Percentiles rank a stretch among this genome's conserved stretches.
Conservation (phyloP, 2,329 filamentous ascomycete species). For the Ceratocystiopsis brevicomis region DNA sequence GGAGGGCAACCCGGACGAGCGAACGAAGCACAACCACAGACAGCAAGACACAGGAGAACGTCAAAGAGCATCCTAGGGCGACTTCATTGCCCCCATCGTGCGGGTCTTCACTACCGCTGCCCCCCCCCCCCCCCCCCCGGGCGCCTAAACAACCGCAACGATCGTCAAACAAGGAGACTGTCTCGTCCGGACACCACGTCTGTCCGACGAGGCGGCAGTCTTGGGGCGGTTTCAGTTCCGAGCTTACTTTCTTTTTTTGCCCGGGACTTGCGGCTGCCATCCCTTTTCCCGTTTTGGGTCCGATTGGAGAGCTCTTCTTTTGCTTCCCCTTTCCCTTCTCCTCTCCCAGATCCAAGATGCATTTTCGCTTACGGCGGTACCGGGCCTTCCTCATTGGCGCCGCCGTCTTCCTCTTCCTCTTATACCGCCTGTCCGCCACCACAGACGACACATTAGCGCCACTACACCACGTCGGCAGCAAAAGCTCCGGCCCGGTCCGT, state of each 20-base stretch:
- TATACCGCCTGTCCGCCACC: slow-evolving; percentile 29
- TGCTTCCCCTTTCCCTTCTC: background rate
- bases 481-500: background rate
- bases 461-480: background rate
- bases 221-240: background rate
- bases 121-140: no score
- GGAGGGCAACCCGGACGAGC: no score
- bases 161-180: no score
- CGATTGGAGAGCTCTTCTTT: no score
- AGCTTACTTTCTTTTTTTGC: background rate
- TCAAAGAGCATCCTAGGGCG: no score
- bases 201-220: background rate
- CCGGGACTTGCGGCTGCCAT: background rate
- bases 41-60: no score
- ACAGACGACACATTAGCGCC: slow-evolving; percentile 15
- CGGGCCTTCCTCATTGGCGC: slow-evolving; percentile 39
- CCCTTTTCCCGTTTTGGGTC: background rate
- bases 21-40: no score
- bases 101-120: no score
- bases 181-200: background rate
- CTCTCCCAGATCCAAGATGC: slow-evolving; percentile 21
- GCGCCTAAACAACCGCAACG: no score
- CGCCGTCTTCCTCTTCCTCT: slow-evolving; percentile 32
- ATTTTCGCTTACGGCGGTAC: slow-evolving; percentile 33
- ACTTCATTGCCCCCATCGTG: no score